Evolutionary conservation across 176 grass and related monocot genomes (phyloP), one percentile per base, ranked within the genome.

Genomic region (Rhipidocladum racemiflorum): DNA sequence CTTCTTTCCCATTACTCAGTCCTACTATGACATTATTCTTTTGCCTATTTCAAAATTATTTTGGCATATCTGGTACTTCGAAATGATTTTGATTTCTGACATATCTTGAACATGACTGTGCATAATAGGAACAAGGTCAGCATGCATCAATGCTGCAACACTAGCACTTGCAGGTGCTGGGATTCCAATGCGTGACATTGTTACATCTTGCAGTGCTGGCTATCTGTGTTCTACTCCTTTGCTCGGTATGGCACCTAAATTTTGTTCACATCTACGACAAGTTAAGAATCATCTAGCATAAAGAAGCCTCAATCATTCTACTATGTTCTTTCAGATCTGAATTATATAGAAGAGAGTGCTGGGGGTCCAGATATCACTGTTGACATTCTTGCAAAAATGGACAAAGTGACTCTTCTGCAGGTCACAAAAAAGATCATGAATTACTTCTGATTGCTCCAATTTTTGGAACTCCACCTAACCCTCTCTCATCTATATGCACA

Each of bases 141-240:
- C 96, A 65, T 99, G 90, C 85, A 99, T 99, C 78, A 95, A 99
- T 93, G 96, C 92, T 84, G 96, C 96, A 78, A 98, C 96, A 56
- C 57, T 98, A 78, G 96, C 96, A 74, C 90, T 98, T 81, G 92
- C 96, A 76, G 88, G 95, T 88, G 96, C 92, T 54, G 92, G 96
- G 29, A 91, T 98, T 80, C 96, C 96, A 73, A 98, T 98, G 92
- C 83, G 83, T 64, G 96, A 99, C 71, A 93, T 98, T 73, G 85
- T 93, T 70, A 95, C 96, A n/a, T 99, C 96, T 84, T 95, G 92
- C 61, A 95, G 92, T 85, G 90, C 96, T 86, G 92, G 96, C 38
- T 95, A 99, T 83, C 91, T 99, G 54, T 90, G 90, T 69, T 92
- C 96, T 80, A 90, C 87, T 63, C 91, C 91, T 90, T 91, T 99